phyloP scores from a whole-genome alignment of 345 rosid genomes.

The Gossypium rotundifolium region DNA sequence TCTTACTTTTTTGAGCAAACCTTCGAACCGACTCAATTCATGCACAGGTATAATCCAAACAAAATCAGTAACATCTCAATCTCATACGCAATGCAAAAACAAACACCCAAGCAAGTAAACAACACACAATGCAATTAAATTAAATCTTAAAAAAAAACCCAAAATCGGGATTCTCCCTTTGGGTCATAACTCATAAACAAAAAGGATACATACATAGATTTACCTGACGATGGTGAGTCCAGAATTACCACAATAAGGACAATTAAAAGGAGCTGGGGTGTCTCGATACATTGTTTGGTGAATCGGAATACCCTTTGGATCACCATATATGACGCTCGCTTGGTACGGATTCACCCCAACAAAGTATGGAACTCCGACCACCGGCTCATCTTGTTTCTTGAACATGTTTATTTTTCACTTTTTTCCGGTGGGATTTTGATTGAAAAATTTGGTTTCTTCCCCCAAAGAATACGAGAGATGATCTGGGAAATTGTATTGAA shows the following conservation, averaged over 20 bases:
- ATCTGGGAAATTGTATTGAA: background rate
- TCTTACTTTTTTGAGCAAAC: too few relatives aligned
- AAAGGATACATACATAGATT: too few relatives aligned
- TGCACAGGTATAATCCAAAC: too few relatives aligned
- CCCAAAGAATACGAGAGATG: too few relatives aligned
- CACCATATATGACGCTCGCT: constrained; percentile 59
- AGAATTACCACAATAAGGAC: constrained; percentile 61
- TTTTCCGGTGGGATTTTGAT: background rate
- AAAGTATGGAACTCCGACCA: constrained; percentile 67
- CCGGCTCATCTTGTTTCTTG: constrained; percentile 46
- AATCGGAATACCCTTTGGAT: constrained; percentile 71
- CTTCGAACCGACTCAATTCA: too few relatives aligned
- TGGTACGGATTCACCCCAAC: constrained; percentile 61
- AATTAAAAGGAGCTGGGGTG: constrained; percentile 92
- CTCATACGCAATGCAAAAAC: too few relatives aligned
- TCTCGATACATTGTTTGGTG: constrained; percentile 84
- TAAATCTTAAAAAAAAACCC: too few relatives aligned
- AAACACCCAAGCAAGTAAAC: too few relatives aligned
- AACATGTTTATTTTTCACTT: constrained; percentile 27
- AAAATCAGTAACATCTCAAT: too few relatives aligned
- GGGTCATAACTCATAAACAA: background rate
- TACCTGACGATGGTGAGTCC: constrained; percentile 80
- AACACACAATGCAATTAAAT: background rate
- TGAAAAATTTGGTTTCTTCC: background rate
- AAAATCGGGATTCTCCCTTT: too few relatives aligned